Evolutionary conservation across 805 yeast species (phyloP).

Genomic region (Yarrowia phangngaensis): DNA sequence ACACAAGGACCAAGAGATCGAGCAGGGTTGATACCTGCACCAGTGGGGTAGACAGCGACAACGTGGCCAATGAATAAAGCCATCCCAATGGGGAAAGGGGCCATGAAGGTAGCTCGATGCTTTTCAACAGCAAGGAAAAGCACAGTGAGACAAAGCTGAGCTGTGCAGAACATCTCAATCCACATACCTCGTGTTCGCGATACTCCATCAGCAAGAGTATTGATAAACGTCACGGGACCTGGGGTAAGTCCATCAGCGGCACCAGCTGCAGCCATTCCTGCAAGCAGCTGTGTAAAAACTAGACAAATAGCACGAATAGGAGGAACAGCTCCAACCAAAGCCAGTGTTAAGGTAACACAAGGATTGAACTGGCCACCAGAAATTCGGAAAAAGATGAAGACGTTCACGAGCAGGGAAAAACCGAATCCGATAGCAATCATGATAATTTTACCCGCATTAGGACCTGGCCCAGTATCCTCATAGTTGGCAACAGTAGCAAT

Average conservation of each 20-base stretch:
- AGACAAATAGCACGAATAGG: conserved; percentile 66
- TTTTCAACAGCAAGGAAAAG: conserved; percentile 81
- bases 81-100: conserved; percentile 80
- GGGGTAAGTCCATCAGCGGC: conserved; percentile 84
- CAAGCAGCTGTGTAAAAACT: conserved; percentile 67
- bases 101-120: conserved; percentile 67
- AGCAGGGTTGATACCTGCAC: conserved; percentile 91
- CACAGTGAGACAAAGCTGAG: conserved; percentile 69
- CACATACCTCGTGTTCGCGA: conserved; percentile 73
- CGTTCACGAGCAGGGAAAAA: conserved; percentile 72
- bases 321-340: conserved; percentile 68
- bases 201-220: conserved; percentile 65
- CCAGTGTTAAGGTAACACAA: conserved; percentile 72
- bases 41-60: conserved; percentile 76
- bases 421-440: conserved; percentile 88
- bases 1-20: conserved; percentile 81
- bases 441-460: conserved; percentile 52
- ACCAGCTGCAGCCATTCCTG: conserved; percentile 90
- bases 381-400: conserved; percentile 63
- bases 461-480: conserved; percentile 43
- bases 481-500: conserved; percentile 82
- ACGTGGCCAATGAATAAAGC: conserved; percentile 78
- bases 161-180: conserved; percentile 77
- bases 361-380: conserved; percentile 92
- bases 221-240: conserved; percentile 67